Evolutionary conservation across 2,329 filamentous ascomycete species (phyloP), one percentile per base, ranked within the genome.

Genomic region (Phialophora expanda): DNA sequence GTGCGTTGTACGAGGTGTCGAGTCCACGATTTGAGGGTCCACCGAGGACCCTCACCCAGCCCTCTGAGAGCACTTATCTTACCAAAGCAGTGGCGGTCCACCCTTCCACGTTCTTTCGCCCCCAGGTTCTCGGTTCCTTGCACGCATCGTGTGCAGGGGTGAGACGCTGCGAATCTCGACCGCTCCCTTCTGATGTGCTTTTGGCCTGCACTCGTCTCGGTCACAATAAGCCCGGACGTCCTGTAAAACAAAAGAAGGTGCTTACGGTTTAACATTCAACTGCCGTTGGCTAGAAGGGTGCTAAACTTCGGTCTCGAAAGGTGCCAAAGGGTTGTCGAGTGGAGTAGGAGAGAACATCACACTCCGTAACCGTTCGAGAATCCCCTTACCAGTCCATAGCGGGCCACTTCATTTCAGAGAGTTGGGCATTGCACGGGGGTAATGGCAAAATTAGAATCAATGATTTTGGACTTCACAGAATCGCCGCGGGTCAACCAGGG

Each of bases 21-120:
- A n/a, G n/a, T n/a, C n/a, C n/a, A n/a, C n/a, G n/a, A n/a, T n/a
- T n/a, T n/a, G n/a, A n/a, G n/a, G n/a, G n/a, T 53, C 26, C 22
- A 22, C 3, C 26, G 41, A 59, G 28, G 24, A 17, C 22, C 30
- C 30, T 11, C 30, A 32, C 30, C 30, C 9, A 30, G 9, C 32
- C 8, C 3, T 34, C 32, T 9, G 32, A 34, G 32, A 34, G 32
- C 11, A 12, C 9, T 48, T 51, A 50, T 30, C 30, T 59, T 44
- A 34, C 28, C 56, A 44, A 22, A 26, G 48, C 48, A 26, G 26
- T 34, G 24, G 56, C 41, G n/a, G 22, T 59, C 56, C 56, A 41
- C 22, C 28, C 14, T 51, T n/a, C 9, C 44, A 61, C 30, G 46
- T 61, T 61, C n/a, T 61, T 61, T 61, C 46, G 58, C 46, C 58